Base-by-base conservation (phyloP, 2,329 filamentous ascomycete genomes). In the Bipolaris bicolor region DNA sequence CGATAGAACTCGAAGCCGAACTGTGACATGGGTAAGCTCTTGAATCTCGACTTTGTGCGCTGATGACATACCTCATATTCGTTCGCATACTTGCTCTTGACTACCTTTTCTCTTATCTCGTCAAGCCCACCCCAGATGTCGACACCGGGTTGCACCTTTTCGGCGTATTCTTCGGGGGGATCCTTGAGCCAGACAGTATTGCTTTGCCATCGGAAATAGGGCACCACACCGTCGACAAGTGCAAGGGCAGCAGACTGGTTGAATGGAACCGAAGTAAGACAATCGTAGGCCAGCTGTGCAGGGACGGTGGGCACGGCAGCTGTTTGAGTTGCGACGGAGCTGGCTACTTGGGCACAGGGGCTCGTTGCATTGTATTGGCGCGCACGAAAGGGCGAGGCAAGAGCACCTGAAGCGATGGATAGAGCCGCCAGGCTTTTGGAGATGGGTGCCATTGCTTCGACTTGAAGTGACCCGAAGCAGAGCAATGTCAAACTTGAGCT, bases 191-290 rank as follows among this genome's bases (percentile, higher is more conserved):
- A 81, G 9, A 71, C 72, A 6, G 77, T 75, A 15, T 73, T 81
- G 7, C 78, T 79, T 60, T 82, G 80, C 79, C 79, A 82, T 31
- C 73, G 66, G 40, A 81, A 68, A 61, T 80, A 82, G 1, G 80
- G 79, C 15, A 72, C 70, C n/a, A 82, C 71, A 6, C 75, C 74
- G 16, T 80, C 75, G 26, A 82, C 60, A 33, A 81, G 65, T 16
- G 69, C 75, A 44, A 77, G 66, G 51, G 76, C 77, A 20, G 71
- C 73, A 34, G 71, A 75, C 50, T 76, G 73, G 62, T 81, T 81
- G 65, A 81, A 77, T 2, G 80, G 79, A 5, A 81, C 76, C 16
- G 74, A 77, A 18, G 74, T 79, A 13, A 81, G 72, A 60, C 80
- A 82, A 4, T 81, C 76, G 58, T 79, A 80, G 3, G 79, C 80